These are phyloP conservation scores for Pyrus bretschneideri DNA, from an alignment of 306 rosid species.

Conservation along the genomic window DNA sequence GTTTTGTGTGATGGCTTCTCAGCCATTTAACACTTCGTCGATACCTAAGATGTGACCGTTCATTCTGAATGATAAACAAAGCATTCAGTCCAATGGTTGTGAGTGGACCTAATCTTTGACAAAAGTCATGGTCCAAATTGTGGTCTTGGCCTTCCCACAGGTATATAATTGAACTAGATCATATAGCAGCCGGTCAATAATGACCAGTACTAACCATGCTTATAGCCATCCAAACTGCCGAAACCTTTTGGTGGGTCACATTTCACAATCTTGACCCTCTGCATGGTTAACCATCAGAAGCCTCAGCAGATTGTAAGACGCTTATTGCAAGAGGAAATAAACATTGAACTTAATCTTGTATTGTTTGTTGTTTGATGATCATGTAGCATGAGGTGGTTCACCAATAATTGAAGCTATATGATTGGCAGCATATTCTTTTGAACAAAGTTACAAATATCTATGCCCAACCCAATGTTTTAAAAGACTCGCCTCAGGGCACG, in stretches of 20 bases:
- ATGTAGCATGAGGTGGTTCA: background rate
- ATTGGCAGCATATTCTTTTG: background rate
- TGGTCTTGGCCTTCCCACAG: conserved; percentile 13
- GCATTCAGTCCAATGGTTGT: conserved; percentile 1
- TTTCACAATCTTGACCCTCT: conserved; percentile 12
- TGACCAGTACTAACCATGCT: background rate
- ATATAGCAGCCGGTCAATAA: background rate
- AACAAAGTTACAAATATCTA: background rate
- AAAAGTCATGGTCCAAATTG: conserved; percentile 15
- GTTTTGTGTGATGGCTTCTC: background rate
- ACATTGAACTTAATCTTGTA: background rate
- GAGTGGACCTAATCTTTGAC: conserved; percentile 13
- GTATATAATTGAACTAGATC: conserved; percentile 14
- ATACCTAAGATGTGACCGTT: conserved; percentile 16
- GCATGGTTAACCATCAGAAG: background rate
- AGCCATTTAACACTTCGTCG: background rate
- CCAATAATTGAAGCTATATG: conserved; percentile 6
- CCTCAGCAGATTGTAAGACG: background rate
- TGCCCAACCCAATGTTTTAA: background rate
- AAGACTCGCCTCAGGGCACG: no score
- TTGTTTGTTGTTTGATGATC: conserved; percentile 3
- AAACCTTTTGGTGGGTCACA: conserved; percentile 10
- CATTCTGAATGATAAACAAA: conserved; percentile 4
- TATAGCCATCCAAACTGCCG: conserved; percentile 12
- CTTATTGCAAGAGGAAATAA: conserved; percentile 6